Evolutionary conservation across 1,284 basidiomycete species (phyloP).

Genomic region (Xanthoconium separans): DNA sequence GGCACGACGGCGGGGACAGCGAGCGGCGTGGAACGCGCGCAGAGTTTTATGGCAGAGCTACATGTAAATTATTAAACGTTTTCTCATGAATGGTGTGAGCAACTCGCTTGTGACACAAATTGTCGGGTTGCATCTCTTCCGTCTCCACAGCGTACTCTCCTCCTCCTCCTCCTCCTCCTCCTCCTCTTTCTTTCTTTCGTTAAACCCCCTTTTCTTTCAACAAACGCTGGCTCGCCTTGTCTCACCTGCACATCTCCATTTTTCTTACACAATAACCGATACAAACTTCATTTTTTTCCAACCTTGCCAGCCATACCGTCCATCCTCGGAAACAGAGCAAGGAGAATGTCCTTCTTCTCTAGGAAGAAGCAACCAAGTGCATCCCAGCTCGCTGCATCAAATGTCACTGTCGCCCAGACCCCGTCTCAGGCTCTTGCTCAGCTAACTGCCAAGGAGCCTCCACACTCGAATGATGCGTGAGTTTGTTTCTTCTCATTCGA

Average conservation of each 20-base stretch:
- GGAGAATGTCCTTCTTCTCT: slow-evolving; percentile 88
- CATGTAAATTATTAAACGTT: slow-evolving; percentile 4
- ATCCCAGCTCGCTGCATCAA: slow-evolving; percentile 39
- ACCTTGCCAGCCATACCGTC: slow-evolving; percentile 52
- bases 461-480: slow-evolving; percentile 40
- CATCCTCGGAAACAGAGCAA: slow-evolving; percentile 51
- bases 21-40: slow-evolving; percentile 4
- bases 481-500: slow-evolving; percentile 25
- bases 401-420: slow-evolving; percentile 56
- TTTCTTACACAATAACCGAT: slow-evolving; percentile 15
- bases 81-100: neutral
- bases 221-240: slow-evolving; percentile 27
- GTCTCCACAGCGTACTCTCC: slow-evolving; percentile 15
- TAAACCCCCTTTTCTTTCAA: slow-evolving; percentile 9
- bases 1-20: slow-evolving; percentile 11
- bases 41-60: slow-evolving; percentile 6
- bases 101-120: slow-evolving; percentile 8
- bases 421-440: slow-evolving; percentile 66
- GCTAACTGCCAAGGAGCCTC: slow-evolving; percentile 38
- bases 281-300: slow-evolving; percentile 16
- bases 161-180: neutral
- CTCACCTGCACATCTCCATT: slow-evolving; percentile 1
- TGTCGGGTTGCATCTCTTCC: slow-evolving; percentile 17
- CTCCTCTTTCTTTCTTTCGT: slow-evolving; percentile 10
- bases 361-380: slow-evolving; percentile 68